Base-by-base conservation (phyloP, 768 basidiomycete genomes). In the Polyporus arcularius region DNA sequence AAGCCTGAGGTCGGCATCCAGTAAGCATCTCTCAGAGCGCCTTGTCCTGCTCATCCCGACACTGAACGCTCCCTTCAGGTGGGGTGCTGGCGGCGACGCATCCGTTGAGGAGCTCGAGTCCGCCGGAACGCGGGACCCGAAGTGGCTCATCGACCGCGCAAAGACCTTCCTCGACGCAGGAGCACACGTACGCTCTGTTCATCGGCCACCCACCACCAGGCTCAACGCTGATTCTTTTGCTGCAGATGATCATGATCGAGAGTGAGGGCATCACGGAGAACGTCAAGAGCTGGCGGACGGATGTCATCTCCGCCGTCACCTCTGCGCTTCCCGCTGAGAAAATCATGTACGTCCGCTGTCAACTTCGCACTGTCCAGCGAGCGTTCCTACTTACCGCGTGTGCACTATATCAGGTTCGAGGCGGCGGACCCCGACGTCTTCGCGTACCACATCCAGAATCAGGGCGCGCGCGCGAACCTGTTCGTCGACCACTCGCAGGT, bases 221-320 rank as follows among this genome's bases (percentile, higher is more conserved):
- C 54, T 11, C 14, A 35, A n/a, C 26, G 14, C 18, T 58, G 51
- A 45, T 38, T n/a, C 12, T 6, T 52, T 46, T 18, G 4, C 14
- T 10, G 35, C 64, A 80, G 70, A 78, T 78, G 70, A 74, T 79
- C 47, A 77, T 78, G 78, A 81, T 79, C 50, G 79, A 81, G 63
- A 78, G 76, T 57, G 79, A 78, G 58, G 77, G 79, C 12, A 80
- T 80, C 64, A 80, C 78, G 0, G 79, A 80, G 65, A 80, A 80
- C 66, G 79, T 80, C 31, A 66, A 70, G 42, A 65, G 58, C 15
- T 78, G 75, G 76, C 73, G 77, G 7, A 79, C 75, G 49, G 79
- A 81, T 61, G 77, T 75, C 40, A 79, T 80, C 51, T 77, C 76
- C 28, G 71, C 71, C 10, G 76, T 81, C 41, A 76, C 74, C 31